A percentile compares a stretch with the other conserved stretches of the same genome.
Conservation (phyloP, 306 rosid genomes). For the Corylus heterophylla region DNA sequence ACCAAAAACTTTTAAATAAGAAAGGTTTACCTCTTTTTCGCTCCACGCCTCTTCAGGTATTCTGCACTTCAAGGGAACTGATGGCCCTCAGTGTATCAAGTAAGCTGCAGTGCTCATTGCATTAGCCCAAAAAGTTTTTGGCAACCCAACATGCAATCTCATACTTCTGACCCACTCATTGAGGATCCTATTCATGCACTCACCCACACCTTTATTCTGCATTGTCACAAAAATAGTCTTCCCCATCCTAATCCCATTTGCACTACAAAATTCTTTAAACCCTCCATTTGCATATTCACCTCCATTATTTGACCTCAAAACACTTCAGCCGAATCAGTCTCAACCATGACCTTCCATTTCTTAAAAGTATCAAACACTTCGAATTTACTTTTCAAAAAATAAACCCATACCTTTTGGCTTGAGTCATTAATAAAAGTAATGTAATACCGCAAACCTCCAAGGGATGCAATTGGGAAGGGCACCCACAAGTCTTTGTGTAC, state of each 20-base stretch:
- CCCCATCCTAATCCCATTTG: neutral
- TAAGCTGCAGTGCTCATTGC: neutral
- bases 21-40: neutral
- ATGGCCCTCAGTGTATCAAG: neutral
- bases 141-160: neutral
- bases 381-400: too few relatives aligned
- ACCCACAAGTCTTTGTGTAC: too few relatives aligned
- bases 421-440: neutral
- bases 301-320: neutral
- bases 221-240: neutral
- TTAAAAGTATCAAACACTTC: neutral
- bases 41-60: neutral
- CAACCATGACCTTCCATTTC: neutral
- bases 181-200: neutral
- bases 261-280: neutral
- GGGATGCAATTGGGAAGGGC: neutral
- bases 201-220: too few relatives aligned
- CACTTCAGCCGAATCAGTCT: neutral
- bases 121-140: neutral
- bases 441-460: neutral
- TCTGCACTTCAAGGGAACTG: neutral
- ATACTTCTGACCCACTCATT: neutral
- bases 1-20: neutral
- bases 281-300: neutral
- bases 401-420: neutral